Evolutionary conservation across 345 rosid species (phyloP).

Genomic region (Citrus australasica): DNA sequence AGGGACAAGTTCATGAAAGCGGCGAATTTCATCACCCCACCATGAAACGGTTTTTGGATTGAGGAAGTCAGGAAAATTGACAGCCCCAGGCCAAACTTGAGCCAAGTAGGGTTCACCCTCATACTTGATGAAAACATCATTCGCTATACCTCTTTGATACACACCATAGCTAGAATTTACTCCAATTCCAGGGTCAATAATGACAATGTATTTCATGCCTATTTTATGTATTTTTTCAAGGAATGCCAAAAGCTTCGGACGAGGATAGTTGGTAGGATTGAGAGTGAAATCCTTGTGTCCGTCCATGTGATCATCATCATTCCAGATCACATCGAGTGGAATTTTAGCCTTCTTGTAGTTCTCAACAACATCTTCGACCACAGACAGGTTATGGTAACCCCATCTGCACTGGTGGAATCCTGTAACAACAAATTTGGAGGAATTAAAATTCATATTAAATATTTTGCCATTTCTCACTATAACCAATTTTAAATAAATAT

Average conservation of each 20-base stretch:
- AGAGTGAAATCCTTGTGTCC: slow-evolving; percentile 91
- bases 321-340: slow-evolving; percentile 96
- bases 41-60: slow-evolving; percentile 86
- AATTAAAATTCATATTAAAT: not conserved
- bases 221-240: slow-evolving; percentile 72
- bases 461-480: not conserved
- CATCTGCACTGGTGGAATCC: slow-evolving; percentile 98
- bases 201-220: slow-evolving; percentile 92
- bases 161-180: slow-evolving; percentile 80
- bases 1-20: slow-evolving; percentile 88
- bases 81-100: slow-evolving; percentile 99
- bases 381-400: slow-evolving; percentile 96
- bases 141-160: slow-evolving; percentile 70
- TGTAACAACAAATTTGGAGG: slow-evolving; percentile 25
- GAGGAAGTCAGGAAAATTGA: slow-evolving; percentile 93
- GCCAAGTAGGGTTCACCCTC: slow-evolving; percentile 80
- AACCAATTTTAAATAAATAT: not conserved
- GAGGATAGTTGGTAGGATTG: slow-evolving; percentile 61
- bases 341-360: slow-evolving; percentile 78
- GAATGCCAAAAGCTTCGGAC: slow-evolving; percentile 73
- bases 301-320: slow-evolving; percentile 98
- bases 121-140: slow-evolving; percentile 89
- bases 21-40: slow-evolving; percentile 91
- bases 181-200: slow-evolving; percentile 74
- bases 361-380: slow-evolving; percentile 89